These are phyloP conservation scores for Stellera chamaejasme DNA, from an alignment of 345 rosid genomes.

Conservation along the genomic window DNA sequence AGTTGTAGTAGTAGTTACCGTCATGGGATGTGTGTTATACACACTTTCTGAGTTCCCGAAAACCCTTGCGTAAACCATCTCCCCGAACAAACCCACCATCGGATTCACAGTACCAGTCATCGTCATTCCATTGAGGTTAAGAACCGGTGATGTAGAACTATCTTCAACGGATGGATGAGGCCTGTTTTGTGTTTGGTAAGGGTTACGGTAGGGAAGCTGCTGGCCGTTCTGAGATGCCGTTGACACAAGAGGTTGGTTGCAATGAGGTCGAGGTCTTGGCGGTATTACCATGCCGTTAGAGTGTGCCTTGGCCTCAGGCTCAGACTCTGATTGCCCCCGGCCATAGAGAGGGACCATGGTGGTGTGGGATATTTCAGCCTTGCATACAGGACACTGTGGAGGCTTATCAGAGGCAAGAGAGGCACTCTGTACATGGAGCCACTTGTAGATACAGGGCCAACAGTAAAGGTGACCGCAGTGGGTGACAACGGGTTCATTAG, in stretches of 20 bases:
- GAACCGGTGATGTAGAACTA: constrained; percentile 20
- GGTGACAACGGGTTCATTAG: constrained; percentile 83
- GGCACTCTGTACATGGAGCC: constrained; percentile 68
- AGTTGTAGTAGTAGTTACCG: constrained; percentile 17
- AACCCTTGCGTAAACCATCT: constrained; percentile 65
- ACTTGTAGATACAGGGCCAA: constrained; percentile 96
- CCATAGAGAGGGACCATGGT: constrained; percentile 92
- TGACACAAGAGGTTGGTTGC: constrained; percentile 23
- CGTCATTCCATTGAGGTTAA: constrained; percentile 22
- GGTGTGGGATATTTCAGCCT: constrained; percentile 63
- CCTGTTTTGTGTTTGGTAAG: constrained; percentile 38
- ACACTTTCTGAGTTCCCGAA: constrained; percentile 58
- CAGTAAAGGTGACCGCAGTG: constrained; percentile 95
- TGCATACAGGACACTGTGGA: constrained; percentile 92
- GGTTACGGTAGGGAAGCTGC: constrained; percentile 55
- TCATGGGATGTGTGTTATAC: constrained; percentile 32
- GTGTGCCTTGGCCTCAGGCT: constrained; percentile 23
- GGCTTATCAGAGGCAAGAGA: constrained; percentile 48
- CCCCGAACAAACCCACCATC: constrained; percentile 52
- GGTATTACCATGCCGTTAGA: constrained; percentile 38
- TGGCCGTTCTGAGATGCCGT: constrained; percentile 22
- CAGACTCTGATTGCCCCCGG: constrained; percentile 40
- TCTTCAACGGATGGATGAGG: constrained; percentile 25
- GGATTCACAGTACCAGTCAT: constrained; percentile 34
- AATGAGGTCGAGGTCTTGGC: constrained; percentile 61